phyloP scores from a whole-genome alignment of 768 basidiomycete species.

The Lactarius sp. region DNA sequence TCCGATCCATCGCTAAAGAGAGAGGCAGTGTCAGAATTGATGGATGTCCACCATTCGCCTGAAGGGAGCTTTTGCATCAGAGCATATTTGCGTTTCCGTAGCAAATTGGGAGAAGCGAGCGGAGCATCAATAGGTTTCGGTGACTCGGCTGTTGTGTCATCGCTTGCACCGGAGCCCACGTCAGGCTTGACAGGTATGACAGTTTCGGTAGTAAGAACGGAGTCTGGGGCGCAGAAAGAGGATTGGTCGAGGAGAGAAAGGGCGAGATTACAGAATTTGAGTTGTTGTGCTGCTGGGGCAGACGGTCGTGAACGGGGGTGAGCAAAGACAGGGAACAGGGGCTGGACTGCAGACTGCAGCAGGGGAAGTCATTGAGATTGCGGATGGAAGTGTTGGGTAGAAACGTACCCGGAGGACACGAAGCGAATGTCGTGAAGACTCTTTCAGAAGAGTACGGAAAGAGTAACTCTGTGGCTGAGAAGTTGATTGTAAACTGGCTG shows the following conservation, averaged over 20 bases:
- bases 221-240: conserved; percentile 43
- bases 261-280: conserved; percentile 70
- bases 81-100: conserved; percentile 53
- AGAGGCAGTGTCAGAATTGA: conserved; percentile 43
- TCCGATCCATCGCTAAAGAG: conserved; percentile 35
- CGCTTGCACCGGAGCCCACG: conserved; percentile 17
- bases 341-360: conserved; percentile 54
- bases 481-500: conserved; percentile 25
- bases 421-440: conserved; percentile 50
- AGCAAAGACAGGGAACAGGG: conserved; percentile 64
- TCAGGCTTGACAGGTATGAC: conserved; percentile 34
- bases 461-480: conserved; percentile 37
- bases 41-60: conserved; percentile 77
- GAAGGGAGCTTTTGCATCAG: conserved; percentile 74
- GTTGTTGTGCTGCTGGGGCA: conserved; percentile 61
- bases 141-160: conserved; percentile 29
- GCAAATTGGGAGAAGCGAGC: conserved; percentile 24
- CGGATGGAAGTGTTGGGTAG: not conserved
- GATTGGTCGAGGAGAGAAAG: conserved; percentile 68
- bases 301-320: conserved; percentile 61
- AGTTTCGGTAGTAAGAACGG: conserved; percentile 44
- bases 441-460: conserved; percentile 52
- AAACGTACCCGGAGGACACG: conserved; percentile 52
- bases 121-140: conserved; percentile 32
- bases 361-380: conserved; percentile 16